phyloP scores from a whole-genome alignment of 2,329 filamentous ascomycete species.

The Diaporthe ilicicola region DNA sequence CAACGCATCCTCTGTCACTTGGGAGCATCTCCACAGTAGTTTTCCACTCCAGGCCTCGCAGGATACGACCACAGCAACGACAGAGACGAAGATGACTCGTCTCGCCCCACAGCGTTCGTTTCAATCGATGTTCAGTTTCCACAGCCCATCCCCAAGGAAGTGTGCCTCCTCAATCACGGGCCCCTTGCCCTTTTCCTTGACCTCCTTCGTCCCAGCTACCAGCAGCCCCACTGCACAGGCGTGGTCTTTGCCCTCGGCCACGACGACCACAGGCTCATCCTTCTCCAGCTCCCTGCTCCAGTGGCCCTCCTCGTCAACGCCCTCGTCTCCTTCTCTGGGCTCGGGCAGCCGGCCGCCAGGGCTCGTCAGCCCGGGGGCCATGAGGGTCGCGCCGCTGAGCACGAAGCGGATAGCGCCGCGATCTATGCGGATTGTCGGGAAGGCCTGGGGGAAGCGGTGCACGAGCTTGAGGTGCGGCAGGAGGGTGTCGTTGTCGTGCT shows the following conservation, averaged over 20 bases:
- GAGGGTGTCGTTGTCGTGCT: slow-evolving; percentile 76
- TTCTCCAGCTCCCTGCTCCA: slow-evolving; percentile 76
- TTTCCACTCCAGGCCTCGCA: not conserved
- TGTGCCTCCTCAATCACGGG: slow-evolving; percentile 94
- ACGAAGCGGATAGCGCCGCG: slow-evolving; percentile 97
- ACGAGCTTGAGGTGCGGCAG: slow-evolving; percentile 90
- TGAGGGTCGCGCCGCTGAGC: slow-evolving; percentile 89
- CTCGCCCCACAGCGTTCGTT: not conserved
- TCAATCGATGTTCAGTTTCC: slow-evolving; percentile 72
- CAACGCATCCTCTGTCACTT: not conserved
- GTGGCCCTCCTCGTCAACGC: slow-evolving; percentile 58
- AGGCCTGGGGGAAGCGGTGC: slow-evolving; percentile 86
- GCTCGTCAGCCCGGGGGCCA: slow-evolving; percentile 93
- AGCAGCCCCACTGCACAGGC: slow-evolving; percentile 88
- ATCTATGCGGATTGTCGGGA: slow-evolving; percentile 89
- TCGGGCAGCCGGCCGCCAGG: slow-evolving; percentile 81
- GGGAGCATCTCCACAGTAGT: not conserved
- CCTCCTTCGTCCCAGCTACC: slow-evolving; percentile 86
- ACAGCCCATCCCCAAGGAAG: slow-evolving; percentile 92
- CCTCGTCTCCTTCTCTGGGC: slow-evolving; percentile 51
- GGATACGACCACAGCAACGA: not conserved
- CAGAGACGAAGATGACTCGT: not conserved
- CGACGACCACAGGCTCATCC: slow-evolving; percentile 86
- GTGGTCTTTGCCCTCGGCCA: slow-evolving; percentile 92
- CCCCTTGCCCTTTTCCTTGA: slow-evolving; percentile 93